These are phyloP conservation scores for Halophytophthora batemanensis DNA, from an alignment of 352 stramenopile genomes.

Conservation along the genomic window DNA sequence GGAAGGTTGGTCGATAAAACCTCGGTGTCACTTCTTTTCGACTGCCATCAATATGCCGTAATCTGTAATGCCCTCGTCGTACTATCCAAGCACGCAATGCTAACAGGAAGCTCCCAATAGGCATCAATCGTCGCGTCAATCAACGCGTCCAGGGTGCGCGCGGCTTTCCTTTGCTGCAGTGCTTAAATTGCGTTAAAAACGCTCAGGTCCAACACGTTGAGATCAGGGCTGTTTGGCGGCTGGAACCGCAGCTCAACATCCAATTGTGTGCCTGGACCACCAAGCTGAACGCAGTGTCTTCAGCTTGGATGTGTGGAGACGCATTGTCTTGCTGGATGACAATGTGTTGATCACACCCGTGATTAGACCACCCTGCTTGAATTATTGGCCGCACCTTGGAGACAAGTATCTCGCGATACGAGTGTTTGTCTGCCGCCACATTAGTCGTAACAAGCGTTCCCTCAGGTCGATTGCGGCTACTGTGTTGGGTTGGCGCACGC, in stretches of 20 bases:
- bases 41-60: too few relatives aligned
- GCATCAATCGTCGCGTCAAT: neutral
- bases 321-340: conserved; percentile 7
- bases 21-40: too few relatives aligned
- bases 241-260: neutral
- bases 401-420: conserved; percentile 1
- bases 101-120: too few relatives aligned
- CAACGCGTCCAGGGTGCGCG: neutral
- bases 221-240: conserved; percentile 4
- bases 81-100: too few relatives aligned
- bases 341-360: neutral
- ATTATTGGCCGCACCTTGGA: conserved; percentile 5
- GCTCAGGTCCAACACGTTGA: conserved; percentile 6
- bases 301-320: neutral
- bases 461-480: neutral
- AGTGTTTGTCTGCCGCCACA: neutral
- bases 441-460: neutral
- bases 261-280: neutral
- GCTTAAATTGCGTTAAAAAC: conserved; percentile 6
- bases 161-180: neutral
- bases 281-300: neutral
- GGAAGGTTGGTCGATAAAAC: too few relatives aligned
- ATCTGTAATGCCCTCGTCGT: too few relatives aligned
- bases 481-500: neutral
- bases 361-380: conserved; percentile 1